Conservation (phyloP, 345 rosid genomes). For the Passiflora organensis region DNA sequence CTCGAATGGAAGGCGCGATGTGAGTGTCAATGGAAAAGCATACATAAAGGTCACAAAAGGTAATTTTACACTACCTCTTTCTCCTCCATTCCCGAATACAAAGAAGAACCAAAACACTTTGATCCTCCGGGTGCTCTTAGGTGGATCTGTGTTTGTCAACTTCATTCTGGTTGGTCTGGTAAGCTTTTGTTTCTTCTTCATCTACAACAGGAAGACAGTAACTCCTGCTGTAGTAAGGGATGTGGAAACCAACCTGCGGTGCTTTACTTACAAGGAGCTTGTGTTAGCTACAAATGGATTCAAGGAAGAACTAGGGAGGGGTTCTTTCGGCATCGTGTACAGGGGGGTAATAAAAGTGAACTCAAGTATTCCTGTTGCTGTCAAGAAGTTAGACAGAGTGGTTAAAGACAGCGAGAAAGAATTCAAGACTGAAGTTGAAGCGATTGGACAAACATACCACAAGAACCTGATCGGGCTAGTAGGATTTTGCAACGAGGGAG, state of each 20-base stretch:
- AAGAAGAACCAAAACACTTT: background rate
- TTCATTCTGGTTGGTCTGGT: slow-evolving; percentile 6
- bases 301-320: too few species aligned
- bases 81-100: background rate
- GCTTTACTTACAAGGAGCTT: too few species aligned
- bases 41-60: slow-evolving; percentile 26
- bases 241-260: too few species aligned
- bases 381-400: too few species aligned
- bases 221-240: background rate
- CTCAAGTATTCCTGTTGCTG: too few species aligned
- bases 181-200: slow-evolving; percentile 9
- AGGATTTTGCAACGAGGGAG: slow-evolving; percentile 38
- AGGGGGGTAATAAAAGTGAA: too few species aligned
- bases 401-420: too few species aligned
- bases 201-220: slow-evolving; percentile 1
- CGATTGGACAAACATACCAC: slow-evolving; percentile 32
- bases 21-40: background rate
- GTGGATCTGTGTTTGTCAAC: slow-evolving; percentile 26
- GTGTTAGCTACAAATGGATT: too few species aligned
- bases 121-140: slow-evolving; percentile 16
- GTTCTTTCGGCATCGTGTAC: too few species aligned
- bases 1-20: slow-evolving; percentile 27
- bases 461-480: slow-evolving; percentile 36
- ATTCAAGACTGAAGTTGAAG: too few species aligned
- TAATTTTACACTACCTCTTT: background rate